These are phyloP conservation scores for Suillus luteus DNA, from an alignment of 768 basidiomycete genomes.

Conservation along the genomic window DNA sequence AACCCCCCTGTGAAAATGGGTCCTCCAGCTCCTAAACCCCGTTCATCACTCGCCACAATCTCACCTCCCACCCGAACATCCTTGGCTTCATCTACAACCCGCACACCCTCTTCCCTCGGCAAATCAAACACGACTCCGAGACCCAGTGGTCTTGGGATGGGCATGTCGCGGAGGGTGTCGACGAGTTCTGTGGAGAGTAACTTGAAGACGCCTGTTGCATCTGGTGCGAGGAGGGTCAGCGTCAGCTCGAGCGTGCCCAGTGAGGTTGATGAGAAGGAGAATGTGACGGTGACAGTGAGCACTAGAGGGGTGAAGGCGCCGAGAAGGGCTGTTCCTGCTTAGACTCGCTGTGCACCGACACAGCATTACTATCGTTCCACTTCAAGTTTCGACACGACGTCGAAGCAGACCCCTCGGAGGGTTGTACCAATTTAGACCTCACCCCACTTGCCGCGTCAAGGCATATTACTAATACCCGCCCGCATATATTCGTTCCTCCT, in stretches of 20 bases:
- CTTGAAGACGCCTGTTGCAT: slow-evolving; percentile 32
- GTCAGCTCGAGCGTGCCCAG: slow-evolving; percentile 41
- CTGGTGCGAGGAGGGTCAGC: slow-evolving; percentile 32
- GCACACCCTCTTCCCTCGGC: slow-evolving; percentile 36
- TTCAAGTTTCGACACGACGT: neutral
- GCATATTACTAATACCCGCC: neutral
- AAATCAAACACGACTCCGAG: slow-evolving; percentile 18
- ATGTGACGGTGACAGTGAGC: slow-evolving; percentile 32
- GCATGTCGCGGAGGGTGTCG: slow-evolving; percentile 29
- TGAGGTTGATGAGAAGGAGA: slow-evolving; percentile 63
- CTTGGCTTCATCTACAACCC: slow-evolving; percentile 15
- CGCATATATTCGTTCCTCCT: neutral
- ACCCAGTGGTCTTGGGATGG: slow-evolving; percentile 15
- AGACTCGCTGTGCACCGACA: neutral
- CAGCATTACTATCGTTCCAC: neutral
- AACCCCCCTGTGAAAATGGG: slow-evolving; percentile 44
- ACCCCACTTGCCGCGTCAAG: neutral
- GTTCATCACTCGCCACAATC: slow-evolving; percentile 40
- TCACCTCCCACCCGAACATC: slow-evolving; percentile 31
- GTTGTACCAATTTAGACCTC: neutral
- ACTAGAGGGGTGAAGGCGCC: slow-evolving; percentile 11
- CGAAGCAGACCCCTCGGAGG: neutral
- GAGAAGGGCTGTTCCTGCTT: slow-evolving; percentile 25
- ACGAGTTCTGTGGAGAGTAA: slow-evolving; percentile 36
- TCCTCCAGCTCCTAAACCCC: slow-evolving; percentile 42